Base-by-base conservation (phyloP, 805 yeast genomes). In the Saccharomycopsis lassenensis region DNA sequence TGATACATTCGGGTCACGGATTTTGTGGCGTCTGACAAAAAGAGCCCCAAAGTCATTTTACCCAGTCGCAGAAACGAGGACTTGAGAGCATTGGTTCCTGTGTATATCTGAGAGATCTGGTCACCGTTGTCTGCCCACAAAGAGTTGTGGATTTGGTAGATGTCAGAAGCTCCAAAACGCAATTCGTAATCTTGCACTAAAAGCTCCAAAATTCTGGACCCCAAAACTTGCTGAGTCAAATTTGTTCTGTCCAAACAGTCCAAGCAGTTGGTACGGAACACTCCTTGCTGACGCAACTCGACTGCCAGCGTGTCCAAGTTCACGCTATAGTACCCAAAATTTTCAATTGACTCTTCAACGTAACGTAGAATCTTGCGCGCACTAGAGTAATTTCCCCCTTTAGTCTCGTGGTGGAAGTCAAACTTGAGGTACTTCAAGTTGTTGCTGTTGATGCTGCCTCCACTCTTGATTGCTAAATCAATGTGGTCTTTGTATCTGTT, bases 91-190 rank as follows among this genome's bases (percentile, higher is more conserved):
- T 94, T 94, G 0, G 99, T 91, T 20, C 98, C 97, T 0, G 98
- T 89, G 57, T 91, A 91, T 12, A 91, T 89, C 54, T 84, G 93
- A 2, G 95, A 84, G 4, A 91, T 77, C 46, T 85, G 94, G 56
- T 91, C 98, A 39, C 98, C 99, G 56, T 91, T 91, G 55, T 91
- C 95, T 1, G 99, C 99, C 98, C 98, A 91, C 14, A 91, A 60
- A 5, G 82, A 71, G 47, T 87, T 83, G 46, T 87, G 95, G 31
- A 15, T 29, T 29, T 30, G 6, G 27, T 3, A 46, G 25, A 40
- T 46, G 31, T 48, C 44, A n/a, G 46, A 30, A 31, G 46, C 48
- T 4, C 55, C 46, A 7, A 50, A 44, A 26, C 58, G 48, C 33
- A 63, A 46, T 22, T 58, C 56, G 33, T 61, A 62, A 41, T 63